A percentile compares a stretch with the other conserved stretches of the same genome.
These are phyloP conservation scores for Conoideocrella luteorostrata DNA, from an alignment of 2,329 filamentous ascomycete genomes.

Conservation along the genomic window DNA sequence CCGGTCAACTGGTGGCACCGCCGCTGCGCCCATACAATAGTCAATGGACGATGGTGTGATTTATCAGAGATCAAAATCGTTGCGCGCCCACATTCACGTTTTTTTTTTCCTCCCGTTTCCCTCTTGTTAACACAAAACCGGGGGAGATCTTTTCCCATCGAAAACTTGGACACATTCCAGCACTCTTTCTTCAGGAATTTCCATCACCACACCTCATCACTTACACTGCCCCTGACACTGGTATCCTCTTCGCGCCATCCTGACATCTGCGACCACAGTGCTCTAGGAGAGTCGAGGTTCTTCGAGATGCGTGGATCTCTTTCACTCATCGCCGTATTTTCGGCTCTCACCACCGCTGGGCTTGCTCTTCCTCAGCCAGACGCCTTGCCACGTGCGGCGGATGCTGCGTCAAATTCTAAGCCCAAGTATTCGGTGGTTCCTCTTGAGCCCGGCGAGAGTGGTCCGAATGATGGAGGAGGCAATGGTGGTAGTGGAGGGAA, in stretches of 20 bases:
- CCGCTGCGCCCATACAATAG: not conserved
- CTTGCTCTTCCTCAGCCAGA: slow-evolving; percentile 22
- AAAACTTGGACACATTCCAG: not conserved
- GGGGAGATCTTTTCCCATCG: not conserved
- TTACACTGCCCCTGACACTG: not conserved
- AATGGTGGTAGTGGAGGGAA: slow-evolving; percentile 4
- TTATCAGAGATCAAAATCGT: slow-evolving; percentile 1
- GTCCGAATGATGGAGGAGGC: slow-evolving; percentile 11
- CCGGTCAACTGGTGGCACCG: too few relatives aligned
- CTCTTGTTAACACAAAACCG: not conserved
- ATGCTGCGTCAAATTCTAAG: slow-evolving; percentile 14
- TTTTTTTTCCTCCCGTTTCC: not conserved
- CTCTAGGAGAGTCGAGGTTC: slow-evolving; percentile 3
- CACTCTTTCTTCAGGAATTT: not conserved
- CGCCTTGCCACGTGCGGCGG: slow-evolving; percentile 17
- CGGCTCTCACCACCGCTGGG: slow-evolving; percentile 19
- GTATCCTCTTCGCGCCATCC: not conserved
- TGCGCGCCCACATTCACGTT: not conserved
- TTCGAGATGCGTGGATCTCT: slow-evolving; percentile 25
- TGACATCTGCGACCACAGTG: not conserved
- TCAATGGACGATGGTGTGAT: not conserved
- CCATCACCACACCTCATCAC: not conserved
- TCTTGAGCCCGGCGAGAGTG: slow-evolving; percentile 26
- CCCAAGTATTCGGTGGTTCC: slow-evolving; percentile 34
- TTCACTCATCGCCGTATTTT: slow-evolving; percentile 23